These are phyloP conservation scores for Cladophialophora yegresii DNA, from an alignment of 2,329 filamentous ascomycete genomes.

Conservation along the genomic window DNA sequence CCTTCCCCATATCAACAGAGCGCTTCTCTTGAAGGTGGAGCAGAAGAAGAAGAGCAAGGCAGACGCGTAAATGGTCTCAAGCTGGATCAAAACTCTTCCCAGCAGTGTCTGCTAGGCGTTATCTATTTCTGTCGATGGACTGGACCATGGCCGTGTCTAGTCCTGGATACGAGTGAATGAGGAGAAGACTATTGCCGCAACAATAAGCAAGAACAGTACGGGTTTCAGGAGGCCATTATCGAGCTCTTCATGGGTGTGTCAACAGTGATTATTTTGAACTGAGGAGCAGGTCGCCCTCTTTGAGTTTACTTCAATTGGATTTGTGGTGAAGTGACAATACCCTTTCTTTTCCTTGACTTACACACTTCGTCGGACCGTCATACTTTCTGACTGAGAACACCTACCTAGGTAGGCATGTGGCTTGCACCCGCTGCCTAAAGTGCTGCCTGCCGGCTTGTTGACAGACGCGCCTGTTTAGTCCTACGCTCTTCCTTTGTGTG, in stretches of 20 bases:
- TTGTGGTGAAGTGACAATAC: constrained; percentile 3
- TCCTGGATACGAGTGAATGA: constrained; percentile 30
- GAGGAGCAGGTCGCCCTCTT: constrained; percentile 5
- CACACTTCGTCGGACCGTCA: neutral
- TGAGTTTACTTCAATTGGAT: constrained; percentile 4
- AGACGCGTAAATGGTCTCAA: constrained; percentile 33
- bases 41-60: constrained; percentile 87
- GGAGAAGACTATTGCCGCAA: constrained; percentile 14
- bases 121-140: constrained; percentile 8
- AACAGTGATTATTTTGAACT: constrained; percentile 12
- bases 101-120: neutral
- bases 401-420: neutral
- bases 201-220: constrained; percentile 19
- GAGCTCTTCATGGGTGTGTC: constrained; percentile 16
- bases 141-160: constrained; percentile 24
- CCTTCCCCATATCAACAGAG: constrained; percentile 97
- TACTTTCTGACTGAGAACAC: neutral
- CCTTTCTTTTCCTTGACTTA: neutral
- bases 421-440: neutral
- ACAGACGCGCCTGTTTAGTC: neutral
- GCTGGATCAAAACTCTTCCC: neutral
- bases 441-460: neutral
- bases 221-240: constrained; percentile 27
- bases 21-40: constrained; percentile 90
- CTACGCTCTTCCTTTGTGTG: neutral